Percentiles rank a stretch among this genome's conserved stretches.
These are phyloP conservation scores for Apiotrichum akiyoshidainum DNA, from an alignment of 1,284 basidiomycete species.

Conservation along the genomic window DNA sequence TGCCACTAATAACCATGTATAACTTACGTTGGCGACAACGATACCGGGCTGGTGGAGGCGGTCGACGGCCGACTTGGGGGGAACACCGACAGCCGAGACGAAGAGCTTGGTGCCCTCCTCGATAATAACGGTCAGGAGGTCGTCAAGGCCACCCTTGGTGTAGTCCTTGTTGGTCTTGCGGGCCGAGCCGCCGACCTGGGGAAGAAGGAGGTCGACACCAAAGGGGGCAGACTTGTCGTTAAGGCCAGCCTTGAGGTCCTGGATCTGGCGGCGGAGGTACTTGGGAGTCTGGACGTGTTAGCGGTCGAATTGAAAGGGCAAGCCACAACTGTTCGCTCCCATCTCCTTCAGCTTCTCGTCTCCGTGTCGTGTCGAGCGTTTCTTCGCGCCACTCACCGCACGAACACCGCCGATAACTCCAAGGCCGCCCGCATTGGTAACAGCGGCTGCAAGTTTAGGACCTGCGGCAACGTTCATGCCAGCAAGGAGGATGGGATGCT, in stretches of 20 bases:
- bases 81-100: constrained; percentile 75
- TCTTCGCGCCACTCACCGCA: constrained; percentile 3
- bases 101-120: constrained; percentile 77
- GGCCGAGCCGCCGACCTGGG: constrained; percentile 73
- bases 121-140: constrained; percentile 79
- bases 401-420: constrained; percentile 84
- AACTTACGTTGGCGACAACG: constrained; percentile 68
- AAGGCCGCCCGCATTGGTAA: constrained; percentile 72
- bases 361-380: background rate
- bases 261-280: constrained; percentile 59
- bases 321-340: too few species aligned
- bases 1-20: background rate
- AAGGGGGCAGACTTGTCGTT: constrained; percentile 59
- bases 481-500: constrained; percentile 83
- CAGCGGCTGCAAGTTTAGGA: constrained; percentile 74
- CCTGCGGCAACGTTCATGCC: constrained; percentile 87
- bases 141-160: constrained; percentile 66
- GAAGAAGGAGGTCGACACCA: constrained; percentile 80
- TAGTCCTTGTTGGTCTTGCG: constrained; percentile 69
- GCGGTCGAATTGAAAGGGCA: background rate
- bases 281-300: constrained; percentile 33
- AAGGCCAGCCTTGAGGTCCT: constrained; percentile 66
- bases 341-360: background rate
- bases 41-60: constrained; percentile 75
- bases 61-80: constrained; percentile 71